Percentiles rank a stretch among this genome's conserved stretches.
phyloP scores from a whole-genome alignment of 2,329 filamentous ascomycete genomes.

The Talaromyces sp. region DNA sequence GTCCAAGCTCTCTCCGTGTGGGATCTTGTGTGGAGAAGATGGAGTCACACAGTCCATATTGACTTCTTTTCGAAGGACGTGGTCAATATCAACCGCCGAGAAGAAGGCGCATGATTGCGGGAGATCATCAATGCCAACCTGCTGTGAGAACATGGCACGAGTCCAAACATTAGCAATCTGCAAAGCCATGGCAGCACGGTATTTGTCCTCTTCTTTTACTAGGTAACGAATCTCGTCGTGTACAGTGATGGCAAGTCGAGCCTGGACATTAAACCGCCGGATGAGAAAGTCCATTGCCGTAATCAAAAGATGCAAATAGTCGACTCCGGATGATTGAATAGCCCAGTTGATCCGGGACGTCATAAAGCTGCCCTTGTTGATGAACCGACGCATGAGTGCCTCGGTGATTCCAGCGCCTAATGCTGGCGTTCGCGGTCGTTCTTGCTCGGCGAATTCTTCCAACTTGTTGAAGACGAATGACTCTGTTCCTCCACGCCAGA shows the following conservation, averaged over 20 bases:
- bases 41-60: slow-evolving; percentile 97
- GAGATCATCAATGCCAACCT: slow-evolving; percentile 91
- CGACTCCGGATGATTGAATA: slow-evolving; percentile 93
- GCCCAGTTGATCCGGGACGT: slow-evolving; percentile 98
- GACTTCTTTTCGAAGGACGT: slow-evolving; percentile 94
- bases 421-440: slow-evolving; percentile 82
- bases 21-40: slow-evolving; percentile 71
- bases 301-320: slow-evolving; percentile 92
- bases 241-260: slow-evolving; percentile 85
- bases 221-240: slow-evolving; percentile 97
- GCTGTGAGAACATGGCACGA: slow-evolving; percentile 92
- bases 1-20: slow-evolving; percentile 80
- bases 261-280: slow-evolving; percentile 75
- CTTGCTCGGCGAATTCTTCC: slow-evolving; percentile 95
- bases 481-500: slow-evolving; percentile 95
- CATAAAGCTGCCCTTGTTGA: slow-evolving; percentile 86
- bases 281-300: slow-evolving; percentile 91
- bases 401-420: slow-evolving; percentile 94
- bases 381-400: slow-evolving; percentile 80
- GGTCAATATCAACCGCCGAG: slow-evolving; percentile 89
- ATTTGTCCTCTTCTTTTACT: slow-evolving; percentile 78
- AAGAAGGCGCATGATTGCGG: slow-evolving; percentile 95
- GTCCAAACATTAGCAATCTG: slow-evolving; percentile 97
- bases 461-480: slow-evolving; percentile 98
- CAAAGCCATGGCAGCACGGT: slow-evolving; percentile 83